A percentile compares a stretch with the other conserved stretches of the same genome.
Conservation (phyloP, 139 green algal species). For the Spirogloea muscicola region DNA sequence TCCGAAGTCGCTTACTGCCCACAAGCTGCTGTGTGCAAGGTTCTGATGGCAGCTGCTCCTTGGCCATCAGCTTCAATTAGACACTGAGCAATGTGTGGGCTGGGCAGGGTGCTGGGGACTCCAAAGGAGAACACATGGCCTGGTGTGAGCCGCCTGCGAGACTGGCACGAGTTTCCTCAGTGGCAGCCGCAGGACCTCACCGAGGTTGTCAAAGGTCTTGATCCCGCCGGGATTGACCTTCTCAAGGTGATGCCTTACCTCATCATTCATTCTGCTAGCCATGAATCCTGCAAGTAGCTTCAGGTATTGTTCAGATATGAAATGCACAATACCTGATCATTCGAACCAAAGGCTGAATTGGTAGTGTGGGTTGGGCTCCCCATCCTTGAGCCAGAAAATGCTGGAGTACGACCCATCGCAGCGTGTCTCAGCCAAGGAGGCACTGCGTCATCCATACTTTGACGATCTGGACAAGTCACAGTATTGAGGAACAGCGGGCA, state of each 20-base stretch:
- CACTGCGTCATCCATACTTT: conserved; percentile 93
- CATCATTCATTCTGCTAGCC: no score
- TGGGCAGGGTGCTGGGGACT: conserved; percentile 67
- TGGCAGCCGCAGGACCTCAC: conserved; percentile 64
- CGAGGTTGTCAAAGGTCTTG: conserved; percentile 73
- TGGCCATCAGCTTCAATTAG: no score
- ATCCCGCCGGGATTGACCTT: conserved; percentile 29
- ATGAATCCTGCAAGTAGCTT: no score
- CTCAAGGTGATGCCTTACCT: conserved; percentile 27
- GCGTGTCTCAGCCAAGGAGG: conserved; percentile 86
- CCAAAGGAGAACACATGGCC: conserved; percentile 72
- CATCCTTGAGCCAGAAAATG: conserved; percentile 48
- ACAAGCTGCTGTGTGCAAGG: no score
- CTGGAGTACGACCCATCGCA: conserved; percentile 72
- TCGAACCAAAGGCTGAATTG: no score
- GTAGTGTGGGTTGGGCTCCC: no score
- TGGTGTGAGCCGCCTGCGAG: conserved; percentile 67
- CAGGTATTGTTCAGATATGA: no score
- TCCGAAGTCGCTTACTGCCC: no score
- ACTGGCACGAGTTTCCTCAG: conserved; percentile 84
- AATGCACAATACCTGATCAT: no score
- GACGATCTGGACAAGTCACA: conserved; percentile 61
- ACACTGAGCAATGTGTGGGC: no score
- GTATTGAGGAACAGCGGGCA: no score
- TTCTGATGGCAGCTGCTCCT: no score